Evolutionary conservation across 108 stramenopile genomes (phyloP), one percentile per base, ranked within the genome.

Genomic region (Pseudonitzschia multiseries): DNA sequence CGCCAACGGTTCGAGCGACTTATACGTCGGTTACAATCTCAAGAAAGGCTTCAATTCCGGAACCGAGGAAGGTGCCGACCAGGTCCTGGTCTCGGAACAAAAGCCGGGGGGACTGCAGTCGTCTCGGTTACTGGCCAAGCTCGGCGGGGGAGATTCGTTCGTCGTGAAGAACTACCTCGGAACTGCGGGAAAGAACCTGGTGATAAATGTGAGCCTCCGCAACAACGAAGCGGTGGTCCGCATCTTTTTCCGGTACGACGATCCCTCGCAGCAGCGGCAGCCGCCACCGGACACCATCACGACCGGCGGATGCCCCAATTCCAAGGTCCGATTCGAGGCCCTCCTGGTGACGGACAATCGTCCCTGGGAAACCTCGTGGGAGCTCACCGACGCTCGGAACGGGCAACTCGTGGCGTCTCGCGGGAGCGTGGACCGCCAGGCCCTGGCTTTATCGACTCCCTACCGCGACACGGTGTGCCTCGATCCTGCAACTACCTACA

Each of bases 1-100:
- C 10, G 50, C 17, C 50, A 51, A 51, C 9, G 50, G 50, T 9
- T 1, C 4, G 1, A n/a, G 50, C n/a, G 50, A 51, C 9, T 9
- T 51, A 51, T 70, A 70, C 31, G 28, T 76, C 0, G 24, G 29
- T 14, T 76, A 48, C 48, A 76, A 76, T 59, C 69, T 20, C 4
- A 57, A 56, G 57, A 24, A 33, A 20, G 69, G 75, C 8, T 32
- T 76, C 56, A 76, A 76, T 52, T 33, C 17, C 33, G 75, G 60
- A 42, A 76, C 75, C 0, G 27, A 51, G 41, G 75, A 76, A 57
- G 73, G 73, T 41, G 46, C 28, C 53, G 51, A 74, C 31, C 41
- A 33, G 43, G 43, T 74, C 13, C 65, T 57, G 4, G 60, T 85
- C 57, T 8, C 17, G 17, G n/a, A n/a, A 10, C 50, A 51, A 51